Base-by-base conservation (phyloP, 805 yeast species). In the Candida takata region DNA sequence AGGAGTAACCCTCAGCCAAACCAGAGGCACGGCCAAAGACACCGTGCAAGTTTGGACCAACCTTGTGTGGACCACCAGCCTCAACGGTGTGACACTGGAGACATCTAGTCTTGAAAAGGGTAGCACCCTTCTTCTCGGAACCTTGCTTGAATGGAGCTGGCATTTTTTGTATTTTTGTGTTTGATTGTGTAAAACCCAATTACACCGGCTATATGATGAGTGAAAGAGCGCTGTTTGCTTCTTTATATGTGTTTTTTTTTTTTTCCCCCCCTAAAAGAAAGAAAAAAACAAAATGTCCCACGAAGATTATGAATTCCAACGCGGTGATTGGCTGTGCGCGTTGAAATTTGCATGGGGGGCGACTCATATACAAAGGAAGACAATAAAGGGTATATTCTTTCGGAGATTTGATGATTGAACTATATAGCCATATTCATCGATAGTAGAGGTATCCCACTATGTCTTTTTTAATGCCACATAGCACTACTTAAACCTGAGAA, bases 21-120 rank as follows among this genome's bases (percentile, higher is more conserved):
- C 98, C 98, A 35, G 97, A 83, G 51, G 71, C 64, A 74, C 98
- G 86, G 60, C 94, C 94, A 48, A 92, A 73, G 52, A 92, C 70
- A 69, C 97, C 98, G 70, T 85, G 83, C 65, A 92, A 81, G 70
- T 90, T 92, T 63, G 98, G 98, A 67, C 98, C 98, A 58, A 90
- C 97, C 77, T 92, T 92, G 84, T 90, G 79, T 54, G 97, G 90
- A 47, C 95, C 97, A 61, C 95, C 95, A 45, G 71, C 74, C 67
- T 90, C 97, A 51, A 81, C 80, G 57, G 97, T 90, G 81, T 92
- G 98, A 69, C 98, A 92, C 74, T 92, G 97, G 55, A 87, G 74
- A 70, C 98, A 92, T 81, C 98, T 87, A 50, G 97, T 92, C 74
- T 92, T 92, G 82, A 92, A 92, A 51, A 92, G 75, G 62, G 85